Conservation (phyloP, 768 basidiomycete genomes). For the Tephrocybe sp. region DNA sequence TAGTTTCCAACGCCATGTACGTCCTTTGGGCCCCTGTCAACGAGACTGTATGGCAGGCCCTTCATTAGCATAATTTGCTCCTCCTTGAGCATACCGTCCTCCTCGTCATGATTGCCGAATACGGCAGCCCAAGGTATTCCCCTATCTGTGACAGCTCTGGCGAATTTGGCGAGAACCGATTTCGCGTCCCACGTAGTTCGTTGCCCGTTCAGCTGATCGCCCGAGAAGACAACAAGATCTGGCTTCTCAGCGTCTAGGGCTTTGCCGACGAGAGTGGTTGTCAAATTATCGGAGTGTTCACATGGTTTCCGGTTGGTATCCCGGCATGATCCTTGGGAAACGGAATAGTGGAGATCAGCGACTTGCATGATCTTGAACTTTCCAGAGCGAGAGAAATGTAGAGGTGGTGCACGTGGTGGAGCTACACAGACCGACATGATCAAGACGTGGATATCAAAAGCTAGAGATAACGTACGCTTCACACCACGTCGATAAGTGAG, state of each 20-base stretch:
- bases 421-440: constrained; percentile 33
- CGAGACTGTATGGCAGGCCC: constrained; percentile 81
- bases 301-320: constrained; percentile 67
- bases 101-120: constrained; percentile 94
- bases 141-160: constrained; percentile 69
- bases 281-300: constrained; percentile 73
- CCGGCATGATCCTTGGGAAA: constrained; percentile 72
- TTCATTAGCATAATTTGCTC: constrained; percentile 74
- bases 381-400: constrained; percentile 82
- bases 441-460: not conserved
- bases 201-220: constrained; percentile 95
- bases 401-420: constrained; percentile 70
- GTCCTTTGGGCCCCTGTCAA: constrained; percentile 76
- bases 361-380: constrained; percentile 89
- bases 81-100: constrained; percentile 60
- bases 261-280: constrained; percentile 66
- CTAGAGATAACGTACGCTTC: constrained; percentile 43
- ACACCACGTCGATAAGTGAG: constrained; percentile 72
- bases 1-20: constrained; percentile 94
- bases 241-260: constrained; percentile 83
- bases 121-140: constrained; percentile 88
- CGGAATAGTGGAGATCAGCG: constrained; percentile 93
- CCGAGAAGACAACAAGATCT: constrained; percentile 88
- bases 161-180: constrained; percentile 88
- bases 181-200: constrained; percentile 86